These are phyloP conservation scores for Stereocaulon alpinum DNA, from an alignment of 495 filamentous ascomycete species.

Conservation along the genomic window DNA sequence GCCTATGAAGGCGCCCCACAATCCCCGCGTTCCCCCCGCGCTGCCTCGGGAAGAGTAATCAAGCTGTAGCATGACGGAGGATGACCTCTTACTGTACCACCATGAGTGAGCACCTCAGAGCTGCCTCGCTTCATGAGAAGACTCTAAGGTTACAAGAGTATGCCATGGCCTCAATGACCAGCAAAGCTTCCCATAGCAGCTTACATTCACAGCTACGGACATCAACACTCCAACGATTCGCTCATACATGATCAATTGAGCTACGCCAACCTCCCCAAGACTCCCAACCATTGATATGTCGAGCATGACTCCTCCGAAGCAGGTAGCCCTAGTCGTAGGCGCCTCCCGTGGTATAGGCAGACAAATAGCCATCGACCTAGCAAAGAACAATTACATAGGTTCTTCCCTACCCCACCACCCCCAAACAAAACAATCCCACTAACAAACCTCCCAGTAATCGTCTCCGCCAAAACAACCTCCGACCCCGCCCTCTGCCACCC, in stretches of 20 bases:
- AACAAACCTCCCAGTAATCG: constrained; percentile 48
- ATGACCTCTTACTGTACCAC: too few species aligned
- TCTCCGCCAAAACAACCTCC: constrained; percentile 70
- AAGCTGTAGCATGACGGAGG: background rate
- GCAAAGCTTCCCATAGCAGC: background rate
- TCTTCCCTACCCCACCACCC: background rate
- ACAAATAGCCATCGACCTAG: constrained; percentile 67
- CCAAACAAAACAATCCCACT: too few species aligned
- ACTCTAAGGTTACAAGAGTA: background rate
- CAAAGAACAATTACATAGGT: constrained; percentile 61
- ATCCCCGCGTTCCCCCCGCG: too few species aligned
- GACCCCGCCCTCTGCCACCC: constrained; percentile 43
- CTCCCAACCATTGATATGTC: background rate
- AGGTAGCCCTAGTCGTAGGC: constrained; percentile 61
- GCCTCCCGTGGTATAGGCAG: constrained; percentile 71
- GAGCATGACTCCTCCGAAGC: constrained; percentile 25
- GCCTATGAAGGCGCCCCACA: too few species aligned
- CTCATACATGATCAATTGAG: background rate
- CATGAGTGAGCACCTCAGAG: background rate
- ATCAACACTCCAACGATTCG: background rate
- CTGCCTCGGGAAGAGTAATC: background rate
- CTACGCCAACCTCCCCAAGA: background rate
- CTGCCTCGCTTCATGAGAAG: background rate
- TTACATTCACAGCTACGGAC: background rate
- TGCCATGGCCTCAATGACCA: background rate